Evolutionary conservation across 345 rosid species (phyloP).

Genomic region (Citrus medica): DNA sequence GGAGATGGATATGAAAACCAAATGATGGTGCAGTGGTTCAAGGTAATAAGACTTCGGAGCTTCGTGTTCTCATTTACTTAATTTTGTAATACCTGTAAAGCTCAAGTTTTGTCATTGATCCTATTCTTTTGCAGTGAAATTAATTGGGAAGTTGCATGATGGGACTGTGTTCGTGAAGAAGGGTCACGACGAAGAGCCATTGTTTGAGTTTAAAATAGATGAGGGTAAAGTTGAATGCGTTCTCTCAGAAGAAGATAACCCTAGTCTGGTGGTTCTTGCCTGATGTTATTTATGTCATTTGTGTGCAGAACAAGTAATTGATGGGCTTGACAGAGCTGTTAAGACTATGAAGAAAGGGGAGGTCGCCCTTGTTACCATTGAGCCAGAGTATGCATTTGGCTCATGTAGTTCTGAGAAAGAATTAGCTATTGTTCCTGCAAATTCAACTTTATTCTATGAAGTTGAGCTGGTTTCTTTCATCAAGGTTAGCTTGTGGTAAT

Average conservation of each 20-base stretch:
- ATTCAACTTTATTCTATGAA: constrained; percentile 64
- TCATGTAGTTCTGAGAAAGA: constrained; percentile 60
- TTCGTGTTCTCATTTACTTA: not conserved
- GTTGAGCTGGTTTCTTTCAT: constrained; percentile 68
- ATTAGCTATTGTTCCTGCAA: constrained; percentile 63
- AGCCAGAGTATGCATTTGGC: constrained; percentile 83
- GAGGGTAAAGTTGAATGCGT: constrained; percentile 46
- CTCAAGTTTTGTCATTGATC: not conserved
- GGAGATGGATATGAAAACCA: constrained; percentile 85
- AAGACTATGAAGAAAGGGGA: constrained; percentile 88
- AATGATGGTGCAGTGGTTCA: constrained; percentile 72
- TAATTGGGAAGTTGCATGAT: constrained; percentile 74
- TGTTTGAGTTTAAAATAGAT: constrained; percentile 73
- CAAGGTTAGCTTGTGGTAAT: constrained; percentile 43
- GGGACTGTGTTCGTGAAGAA: constrained; percentile 75
- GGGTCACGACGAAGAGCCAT: constrained; percentile 62
- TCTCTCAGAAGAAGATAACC: not conserved
- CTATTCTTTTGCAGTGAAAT: constrained; percentile 52
- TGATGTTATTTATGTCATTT: not conserved
- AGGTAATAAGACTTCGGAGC: constrained; percentile 26
- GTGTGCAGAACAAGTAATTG: constrained; percentile 72
- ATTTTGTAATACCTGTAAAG: not conserved
- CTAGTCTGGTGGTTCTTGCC: no score
- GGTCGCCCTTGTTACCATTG: constrained; percentile 56
- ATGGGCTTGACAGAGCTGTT: constrained; percentile 88